phyloP scores from a whole-genome alignment of 768 basidiomycete species.

The Russula dissimulans region DNA sequence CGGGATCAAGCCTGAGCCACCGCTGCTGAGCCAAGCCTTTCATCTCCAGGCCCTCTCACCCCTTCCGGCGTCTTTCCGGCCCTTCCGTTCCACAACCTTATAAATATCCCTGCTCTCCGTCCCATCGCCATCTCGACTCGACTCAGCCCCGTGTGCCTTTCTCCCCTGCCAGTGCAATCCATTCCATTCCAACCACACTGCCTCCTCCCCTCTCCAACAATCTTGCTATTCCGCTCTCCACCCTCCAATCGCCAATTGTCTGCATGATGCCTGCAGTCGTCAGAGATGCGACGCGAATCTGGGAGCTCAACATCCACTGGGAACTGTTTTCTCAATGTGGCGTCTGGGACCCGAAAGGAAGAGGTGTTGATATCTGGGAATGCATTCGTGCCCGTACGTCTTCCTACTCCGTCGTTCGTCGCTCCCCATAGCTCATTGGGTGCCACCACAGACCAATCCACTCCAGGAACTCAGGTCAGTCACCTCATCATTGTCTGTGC shows the following conservation, averaged over 20 bases:
- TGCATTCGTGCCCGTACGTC: slow-evolving; percentile 60
- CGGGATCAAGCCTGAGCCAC: background rate
- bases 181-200: background rate
- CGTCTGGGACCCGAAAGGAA: slow-evolving; percentile 57
- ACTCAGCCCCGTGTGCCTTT: slow-evolving; percentile 1
- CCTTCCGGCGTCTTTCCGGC: slow-evolving; percentile 13
- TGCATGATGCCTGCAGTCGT: slow-evolving; percentile 38
- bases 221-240: background rate
- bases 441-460: slow-evolving; percentile 46
- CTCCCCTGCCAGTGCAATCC: slow-evolving; percentile 6
- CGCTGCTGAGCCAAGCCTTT: background rate
- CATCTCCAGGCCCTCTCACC: slow-evolving; percentile 4
- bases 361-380: slow-evolving; percentile 69
- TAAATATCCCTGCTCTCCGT: slow-evolving; percentile 14
- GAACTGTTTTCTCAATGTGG: slow-evolving; percentile 56
- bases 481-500: background rate
- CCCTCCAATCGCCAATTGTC: background rate
- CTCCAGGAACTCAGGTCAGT: slow-evolving; percentile 37
- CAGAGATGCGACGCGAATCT: slow-evolving; percentile 57
- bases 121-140: slow-evolving; percentile 1
- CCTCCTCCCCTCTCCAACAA: background rate
- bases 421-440: slow-evolving; percentile 1
- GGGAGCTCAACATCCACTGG: slow-evolving; percentile 65
- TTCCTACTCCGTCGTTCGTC: background rate
- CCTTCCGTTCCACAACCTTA: slow-evolving; percentile 8